phyloP scores from a whole-genome alignment of 345 rosid genomes.

The Angophora floribunda region DNA sequence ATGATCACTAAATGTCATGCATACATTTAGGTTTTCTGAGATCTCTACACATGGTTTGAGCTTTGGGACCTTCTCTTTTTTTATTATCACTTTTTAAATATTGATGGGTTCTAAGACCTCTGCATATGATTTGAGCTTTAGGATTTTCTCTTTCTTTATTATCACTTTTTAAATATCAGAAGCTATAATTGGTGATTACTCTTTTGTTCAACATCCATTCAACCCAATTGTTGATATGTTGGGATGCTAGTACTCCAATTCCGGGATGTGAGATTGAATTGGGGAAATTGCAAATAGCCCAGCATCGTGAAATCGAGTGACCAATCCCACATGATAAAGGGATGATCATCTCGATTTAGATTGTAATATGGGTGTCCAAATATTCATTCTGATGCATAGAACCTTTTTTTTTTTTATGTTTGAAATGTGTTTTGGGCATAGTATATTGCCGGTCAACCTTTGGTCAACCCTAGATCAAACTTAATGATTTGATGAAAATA shows the following conservation, averaged over 20 bases:
- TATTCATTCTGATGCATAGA: neutral
- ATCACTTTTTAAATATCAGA: fast-evolving
- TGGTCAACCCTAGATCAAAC: neutral
- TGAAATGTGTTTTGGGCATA: neutral
- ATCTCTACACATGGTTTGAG: neutral
- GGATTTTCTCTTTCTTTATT: fast-evolving
- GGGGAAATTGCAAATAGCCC: fast-evolving
- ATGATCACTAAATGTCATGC: neutral
- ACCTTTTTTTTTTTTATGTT: neutral
- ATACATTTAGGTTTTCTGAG: neutral
- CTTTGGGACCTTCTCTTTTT: fast-evolving
- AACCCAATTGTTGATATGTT: neutral
- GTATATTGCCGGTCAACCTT: fast-evolving
- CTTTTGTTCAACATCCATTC: neutral
- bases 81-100: neutral
- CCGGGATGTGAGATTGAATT: neutral
- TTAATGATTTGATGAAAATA: neutral
- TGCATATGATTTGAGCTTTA: too few species aligned
- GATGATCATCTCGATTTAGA: neutral
- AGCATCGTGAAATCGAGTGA: neutral
- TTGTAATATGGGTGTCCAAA: neutral
- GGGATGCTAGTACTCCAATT: neutral
- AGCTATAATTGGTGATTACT: fast-evolving
- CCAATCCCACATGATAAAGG: fast-evolving
- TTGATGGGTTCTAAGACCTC: neutral